phyloP scores from a whole-genome alignment of 345 rosid species.

The Erodium maritimum region DNA sequence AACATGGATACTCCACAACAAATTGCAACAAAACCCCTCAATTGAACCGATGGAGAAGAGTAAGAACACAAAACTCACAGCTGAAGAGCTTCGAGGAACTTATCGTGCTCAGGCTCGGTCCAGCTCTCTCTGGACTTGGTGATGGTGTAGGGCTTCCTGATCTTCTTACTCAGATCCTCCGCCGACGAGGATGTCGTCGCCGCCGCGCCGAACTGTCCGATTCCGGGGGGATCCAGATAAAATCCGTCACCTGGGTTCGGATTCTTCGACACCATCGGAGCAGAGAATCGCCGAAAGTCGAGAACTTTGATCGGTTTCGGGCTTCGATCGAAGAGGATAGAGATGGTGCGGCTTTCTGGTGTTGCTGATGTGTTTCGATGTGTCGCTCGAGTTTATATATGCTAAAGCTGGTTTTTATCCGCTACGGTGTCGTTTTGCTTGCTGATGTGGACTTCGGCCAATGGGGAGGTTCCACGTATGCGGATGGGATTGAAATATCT shows the following conservation, averaged over 20 bases:
- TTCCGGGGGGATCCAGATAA: slow-evolving; percentile 56
- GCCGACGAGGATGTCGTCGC: slow-evolving; percentile 27
- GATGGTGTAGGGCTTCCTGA: slow-evolving; percentile 78
- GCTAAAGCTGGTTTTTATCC: too few species aligned
- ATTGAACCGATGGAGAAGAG: neutral
- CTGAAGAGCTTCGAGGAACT: slow-evolving; percentile 87
- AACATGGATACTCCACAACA: neutral
- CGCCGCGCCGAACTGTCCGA: slow-evolving; percentile 34
- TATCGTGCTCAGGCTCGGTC: slow-evolving; percentile 97
- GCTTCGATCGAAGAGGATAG: neutral
- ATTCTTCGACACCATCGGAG: slow-evolving; percentile 48
- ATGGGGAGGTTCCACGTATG: too few species aligned
- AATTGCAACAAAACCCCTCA: neutral
- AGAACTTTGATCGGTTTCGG: neutral
- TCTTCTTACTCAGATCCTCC: slow-evolving; percentile 62
- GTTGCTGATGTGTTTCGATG: too few species aligned
- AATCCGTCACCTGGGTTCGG: slow-evolving; percentile 51
- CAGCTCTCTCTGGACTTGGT: slow-evolving; percentile 90
- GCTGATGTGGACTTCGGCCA: too few species aligned
- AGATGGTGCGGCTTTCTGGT: too few species aligned
- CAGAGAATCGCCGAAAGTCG: neutral
- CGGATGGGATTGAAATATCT: too few species aligned
- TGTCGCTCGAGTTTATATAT: too few species aligned
- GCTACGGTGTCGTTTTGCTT: too few species aligned
- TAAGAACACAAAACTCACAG: slow-evolving; percentile 30